Evolutionary conservation across 2,329 filamentous ascomycete species (phyloP).

Genomic region (Helotiales sp.): DNA sequence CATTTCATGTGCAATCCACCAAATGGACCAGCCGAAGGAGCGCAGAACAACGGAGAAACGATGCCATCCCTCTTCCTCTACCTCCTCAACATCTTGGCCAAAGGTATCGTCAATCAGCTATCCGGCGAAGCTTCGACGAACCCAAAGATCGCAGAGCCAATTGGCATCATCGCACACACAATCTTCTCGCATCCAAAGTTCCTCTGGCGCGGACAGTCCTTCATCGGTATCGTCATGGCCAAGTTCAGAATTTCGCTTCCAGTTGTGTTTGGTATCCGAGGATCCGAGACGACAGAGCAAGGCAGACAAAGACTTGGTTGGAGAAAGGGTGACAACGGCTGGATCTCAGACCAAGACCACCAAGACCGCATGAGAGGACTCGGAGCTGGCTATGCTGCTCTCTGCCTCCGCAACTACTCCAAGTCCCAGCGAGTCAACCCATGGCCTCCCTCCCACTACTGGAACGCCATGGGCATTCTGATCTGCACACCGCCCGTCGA

Average conservation of each 20-base stretch:
- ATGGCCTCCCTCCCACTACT: slow-evolving; percentile 81
- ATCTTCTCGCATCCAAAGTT: slow-evolving; percentile 75
- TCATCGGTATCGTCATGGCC: slow-evolving; percentile 85
- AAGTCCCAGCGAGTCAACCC: slow-evolving; percentile 70
- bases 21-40: slow-evolving; percentile 55
- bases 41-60: slow-evolving; percentile 55
- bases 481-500: slow-evolving; percentile 72
- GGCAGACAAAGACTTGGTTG: slow-evolving; percentile 76
- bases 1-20: slow-evolving; percentile 55
- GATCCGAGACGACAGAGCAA: slow-evolving; percentile 72
- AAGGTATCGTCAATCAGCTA: slow-evolving; percentile 73
- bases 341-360: slow-evolving; percentile 73
- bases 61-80: slow-evolving; percentile 74
- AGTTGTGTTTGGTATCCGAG: slow-evolving; percentile 82
- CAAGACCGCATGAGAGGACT: slow-evolving; percentile 83
- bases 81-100: slow-evolving; percentile 76
- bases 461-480: slow-evolving; percentile 77
- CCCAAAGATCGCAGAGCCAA: slow-evolving; percentile 71
- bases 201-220: slow-evolving; percentile 66
- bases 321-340: slow-evolving; percentile 59
- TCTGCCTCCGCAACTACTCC: slow-evolving; percentile 82
- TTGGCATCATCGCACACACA: slow-evolving; percentile 77
- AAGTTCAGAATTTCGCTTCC: slow-evolving; percentile 85
- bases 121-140: slow-evolving; percentile 68
- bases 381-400: slow-evolving; percentile 80